Evolutionary conservation across 805 yeast genomes (phyloP), one percentile per base, ranked within the genome.

Genomic region (Pichia occidentalis): DNA sequence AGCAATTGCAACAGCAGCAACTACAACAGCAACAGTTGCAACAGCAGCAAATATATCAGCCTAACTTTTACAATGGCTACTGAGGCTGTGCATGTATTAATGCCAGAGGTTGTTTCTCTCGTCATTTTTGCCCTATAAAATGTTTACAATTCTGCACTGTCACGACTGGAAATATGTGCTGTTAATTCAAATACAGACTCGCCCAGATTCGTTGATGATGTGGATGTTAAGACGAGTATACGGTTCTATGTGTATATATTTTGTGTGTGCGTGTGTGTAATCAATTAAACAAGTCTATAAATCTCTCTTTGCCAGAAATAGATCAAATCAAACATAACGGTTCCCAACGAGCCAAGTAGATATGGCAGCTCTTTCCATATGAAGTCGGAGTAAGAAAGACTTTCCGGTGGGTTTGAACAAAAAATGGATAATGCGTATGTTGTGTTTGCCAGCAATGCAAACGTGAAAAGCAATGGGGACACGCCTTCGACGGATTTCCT

Each of bases 401-500:
- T 65, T 39, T 57, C 36, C 32, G 75, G 77, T 11, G 67, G 66
- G 60, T 84, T 71, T 33, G 85, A 75, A 1, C 80, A 66, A 29
- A 87, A 48, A 20, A 90, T 86, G 6, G 95, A 82, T 6, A 75
- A 48, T 0, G 92, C 75, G 57, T 90, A 88, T 1, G 86, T 72
- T 25, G 78, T 48, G 57, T 90, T 90, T 4, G 95, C 95, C 18
- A 75, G 37, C 30, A 88, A 64, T 1, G 96, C 95, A 14, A 90
- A 75, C 9, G 74, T 74, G 57, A 88, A 88, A 18, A 87, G 65
- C 31, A 83, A 59, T 17, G 94, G 85, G 1, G 96, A 83, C 3
- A 87, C 67, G 3, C 96, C 97, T 24, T 81, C 80, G 0, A 94
- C 92, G 1, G 95, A 84, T 54, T 84, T 83, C 27, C 95, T 67